These are phyloP conservation scores for Suillus sp. DNA, from an alignment of 768 basidiomycete genomes.

Conservation along the genomic window DNA sequence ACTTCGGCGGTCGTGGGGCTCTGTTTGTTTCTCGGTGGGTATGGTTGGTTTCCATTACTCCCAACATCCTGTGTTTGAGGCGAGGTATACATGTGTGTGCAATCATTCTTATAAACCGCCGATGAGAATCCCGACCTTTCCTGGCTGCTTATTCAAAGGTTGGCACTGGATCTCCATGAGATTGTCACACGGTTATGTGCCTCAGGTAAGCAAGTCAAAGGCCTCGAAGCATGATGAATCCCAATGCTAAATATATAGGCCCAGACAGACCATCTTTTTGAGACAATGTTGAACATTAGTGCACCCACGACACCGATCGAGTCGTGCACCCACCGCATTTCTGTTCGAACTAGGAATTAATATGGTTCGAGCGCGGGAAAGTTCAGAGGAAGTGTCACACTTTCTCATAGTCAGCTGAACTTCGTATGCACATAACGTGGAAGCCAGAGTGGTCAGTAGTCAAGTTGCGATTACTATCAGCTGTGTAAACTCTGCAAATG, in stretches of 20 bases:
- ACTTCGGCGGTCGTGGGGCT: neutral
- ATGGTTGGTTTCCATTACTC: neutral
- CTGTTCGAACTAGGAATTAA: neutral
- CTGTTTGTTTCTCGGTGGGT: neutral
- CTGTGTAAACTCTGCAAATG: neutral
- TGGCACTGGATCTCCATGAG: neutral
- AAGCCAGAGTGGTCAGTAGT: neutral
- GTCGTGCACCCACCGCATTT: neutral
- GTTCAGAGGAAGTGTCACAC: neutral
- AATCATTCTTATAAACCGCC: neutral
- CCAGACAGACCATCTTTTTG: neutral
- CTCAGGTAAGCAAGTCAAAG: neutral
- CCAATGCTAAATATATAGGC: neutral
- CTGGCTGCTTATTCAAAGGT: neutral
- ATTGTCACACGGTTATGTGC: neutral
- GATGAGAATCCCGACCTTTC: neutral
- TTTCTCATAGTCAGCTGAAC: neutral
- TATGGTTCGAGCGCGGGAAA: neutral
- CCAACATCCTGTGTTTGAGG: neutral
- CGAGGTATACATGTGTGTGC: neutral
- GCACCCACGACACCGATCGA: neutral
- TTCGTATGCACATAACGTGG: neutral
- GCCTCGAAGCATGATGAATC: neutral
- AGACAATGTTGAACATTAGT: neutral
- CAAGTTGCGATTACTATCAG: neutral